Conservation (phyloP, 257 asterid species). For the Plantago elongata region DNA sequence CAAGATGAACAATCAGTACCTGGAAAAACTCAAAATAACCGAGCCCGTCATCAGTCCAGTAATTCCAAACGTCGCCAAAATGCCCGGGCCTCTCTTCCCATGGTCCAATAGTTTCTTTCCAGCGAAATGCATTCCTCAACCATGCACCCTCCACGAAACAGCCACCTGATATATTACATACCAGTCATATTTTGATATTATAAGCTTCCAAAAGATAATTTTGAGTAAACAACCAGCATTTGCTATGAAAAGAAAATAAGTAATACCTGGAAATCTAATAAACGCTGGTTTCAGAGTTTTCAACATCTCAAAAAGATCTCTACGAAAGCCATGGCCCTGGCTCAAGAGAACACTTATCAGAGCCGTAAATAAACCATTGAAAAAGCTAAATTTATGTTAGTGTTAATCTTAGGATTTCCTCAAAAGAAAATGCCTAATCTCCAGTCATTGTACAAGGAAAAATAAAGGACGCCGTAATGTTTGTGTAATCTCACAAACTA, state of each 20-base stretch:
- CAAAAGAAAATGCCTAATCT: not conserved
- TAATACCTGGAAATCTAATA: constrained; percentile 85
- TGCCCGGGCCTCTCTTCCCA: constrained; percentile 98
- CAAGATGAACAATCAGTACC: constrained; percentile 31
- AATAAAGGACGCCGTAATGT: too few species aligned
- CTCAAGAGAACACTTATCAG: constrained; percentile 20
- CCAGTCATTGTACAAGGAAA: too few species aligned
- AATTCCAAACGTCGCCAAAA: constrained; percentile 95
- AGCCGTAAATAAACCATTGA: not conserved
- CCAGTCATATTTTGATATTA: constrained; percentile 9
- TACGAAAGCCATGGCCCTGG: constrained; percentile 95
- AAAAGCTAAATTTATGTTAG: not conserved
- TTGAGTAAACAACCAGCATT: too few species aligned
- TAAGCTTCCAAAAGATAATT: not conserved
- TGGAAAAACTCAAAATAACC: constrained; percentile 91
- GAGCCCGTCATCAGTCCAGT: constrained; percentile 96
- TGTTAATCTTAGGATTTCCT: not conserved
- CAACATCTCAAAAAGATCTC: constrained; percentile 75
- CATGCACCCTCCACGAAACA: constrained; percentile 94
- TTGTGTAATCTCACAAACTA: too few species aligned
- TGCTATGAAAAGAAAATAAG: too few species aligned
- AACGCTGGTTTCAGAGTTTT: constrained; percentile 72
- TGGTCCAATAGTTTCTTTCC: constrained; percentile 95
- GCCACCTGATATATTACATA: constrained; percentile 56
- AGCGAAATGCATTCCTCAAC: constrained; percentile 88